Evolutionary conservation across 192 early-diverging fungal species (phyloP), one percentile per base, ranked within the genome.

Genomic region (Phlyctochytrium arcticum): DNA sequence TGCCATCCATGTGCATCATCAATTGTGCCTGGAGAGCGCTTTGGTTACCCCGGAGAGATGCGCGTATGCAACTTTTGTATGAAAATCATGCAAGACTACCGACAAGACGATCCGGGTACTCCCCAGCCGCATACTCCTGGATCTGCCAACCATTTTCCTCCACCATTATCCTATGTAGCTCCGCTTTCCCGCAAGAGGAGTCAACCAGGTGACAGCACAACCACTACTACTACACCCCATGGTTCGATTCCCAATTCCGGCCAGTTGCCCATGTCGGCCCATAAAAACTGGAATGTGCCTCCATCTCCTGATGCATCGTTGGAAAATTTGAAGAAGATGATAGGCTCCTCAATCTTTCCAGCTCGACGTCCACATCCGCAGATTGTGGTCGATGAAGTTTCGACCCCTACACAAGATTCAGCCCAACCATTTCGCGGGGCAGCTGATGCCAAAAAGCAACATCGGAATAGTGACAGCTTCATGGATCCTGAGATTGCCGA

Each of bases 1-100:
- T 90, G 90, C 68, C 75, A 79, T 26, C 79, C 80, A 56, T 92
- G 90, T 74, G 87, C 90, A 1, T 88, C 85, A 4, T 77, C 85
- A 23, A 81, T 81, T 9, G 83, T 91, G 19, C 67, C 83, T 6
- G 88, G 89, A 31, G 75, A 79, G 35, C 77, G 78, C 23, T 87
- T 88, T 65, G 85, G 84, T 30, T 80, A 88, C 32, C 75, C 89
- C 59, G 89, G 76, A n/a, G 76, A 77, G n/a, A 74, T 85, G 71
- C 81, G 88, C 12, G 79, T 89, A 4, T 87, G 90, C 70, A 70
- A 86, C 50, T 84, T 83, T 60, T 83, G 89, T 67, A 35, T 79
- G 61, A 71, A 79, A 23, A 57, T 78, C 50, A 72, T 87, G 70
- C 66, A 81, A 27, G 75, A 80, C 26, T 78, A 84, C 54, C 75